phyloP scores from a whole-genome alignment of 2,329 filamentous ascomycete species.

The Aspergillus sp. region DNA sequence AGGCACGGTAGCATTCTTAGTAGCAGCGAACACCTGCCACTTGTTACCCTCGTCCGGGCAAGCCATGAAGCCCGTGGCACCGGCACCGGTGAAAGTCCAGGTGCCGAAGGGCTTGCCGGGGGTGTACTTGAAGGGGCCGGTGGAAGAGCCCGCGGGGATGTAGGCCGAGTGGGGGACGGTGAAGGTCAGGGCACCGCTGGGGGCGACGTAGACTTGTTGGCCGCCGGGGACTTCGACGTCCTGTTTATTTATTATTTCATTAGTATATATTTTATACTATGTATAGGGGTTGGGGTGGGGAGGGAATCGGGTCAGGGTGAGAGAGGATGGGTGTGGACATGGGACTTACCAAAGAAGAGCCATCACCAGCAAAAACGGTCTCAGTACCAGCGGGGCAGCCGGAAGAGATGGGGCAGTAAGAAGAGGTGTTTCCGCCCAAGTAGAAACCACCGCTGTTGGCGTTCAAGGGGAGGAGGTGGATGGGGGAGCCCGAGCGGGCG shows the following conservation, averaged over 20 bases:
- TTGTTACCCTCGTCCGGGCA: slow-evolving; percentile 38
- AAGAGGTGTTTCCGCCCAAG: slow-evolving; percentile 49
- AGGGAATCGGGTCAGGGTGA: too few species aligned
- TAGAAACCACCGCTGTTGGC: slow-evolving; percentile 54
- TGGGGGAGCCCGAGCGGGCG: slow-evolving; percentile 49
- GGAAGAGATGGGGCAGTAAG: slow-evolving; percentile 51
- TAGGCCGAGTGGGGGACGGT: slow-evolving; percentile 57
- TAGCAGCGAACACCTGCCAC: slow-evolving; percentile 47
- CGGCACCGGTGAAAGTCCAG: slow-evolving; percentile 38
- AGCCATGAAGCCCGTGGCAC: slow-evolving; percentile 46
- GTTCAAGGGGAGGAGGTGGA: slow-evolving; percentile 52
- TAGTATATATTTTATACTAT: neutral
- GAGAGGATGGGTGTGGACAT: neutral
- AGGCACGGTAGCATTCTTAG: slow-evolving; percentile 45
- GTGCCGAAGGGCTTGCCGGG: slow-evolving; percentile 29
- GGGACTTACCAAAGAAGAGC: slow-evolving; percentile 23
- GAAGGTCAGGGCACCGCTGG: slow-evolving; percentile 58
- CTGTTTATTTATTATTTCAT: slow-evolving; percentile 23
- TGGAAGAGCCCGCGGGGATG: slow-evolving; percentile 54
- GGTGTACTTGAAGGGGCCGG: slow-evolving; percentile 52
- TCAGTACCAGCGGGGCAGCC: slow-evolving; percentile 51
- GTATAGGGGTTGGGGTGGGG: neutral
- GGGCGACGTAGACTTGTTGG: slow-evolving; percentile 61
- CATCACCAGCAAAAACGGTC: slow-evolving; percentile 50
- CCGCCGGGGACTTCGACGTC: slow-evolving; percentile 62